A percentile compares a stretch with the other conserved stretches of the same genome.
phyloP scores from a whole-genome alignment of 768 basidiomycete species.

The Tylopilus felleus region DNA sequence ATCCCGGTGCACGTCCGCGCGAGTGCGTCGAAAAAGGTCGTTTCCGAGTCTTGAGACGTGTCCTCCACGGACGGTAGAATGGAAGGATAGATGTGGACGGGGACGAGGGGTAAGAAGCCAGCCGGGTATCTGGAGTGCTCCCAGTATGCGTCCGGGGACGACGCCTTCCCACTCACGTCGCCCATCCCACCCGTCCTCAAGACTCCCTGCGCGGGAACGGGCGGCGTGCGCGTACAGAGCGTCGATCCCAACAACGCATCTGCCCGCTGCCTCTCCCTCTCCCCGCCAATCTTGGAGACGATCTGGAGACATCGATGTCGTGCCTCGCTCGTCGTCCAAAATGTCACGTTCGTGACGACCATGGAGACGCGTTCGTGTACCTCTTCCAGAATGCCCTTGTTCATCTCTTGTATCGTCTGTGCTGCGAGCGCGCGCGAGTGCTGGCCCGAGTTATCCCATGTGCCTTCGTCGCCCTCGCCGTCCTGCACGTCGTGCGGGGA shows the following conservation, averaged over 20 bases:
- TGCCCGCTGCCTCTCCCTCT: conserved; percentile 59
- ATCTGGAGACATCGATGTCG: conserved; percentile 71
- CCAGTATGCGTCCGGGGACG: conserved; percentile 55
- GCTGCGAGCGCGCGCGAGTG: conserved; percentile 68
- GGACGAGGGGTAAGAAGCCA: conserved; percentile 55
- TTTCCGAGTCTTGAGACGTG: not conserved
- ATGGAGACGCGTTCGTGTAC: conserved; percentile 46
- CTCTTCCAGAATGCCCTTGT: conserved; percentile 57
- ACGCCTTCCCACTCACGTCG: not conserved
- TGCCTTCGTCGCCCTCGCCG: not conserved
- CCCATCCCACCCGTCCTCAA: not conserved
- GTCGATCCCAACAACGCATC: conserved; percentile 51
- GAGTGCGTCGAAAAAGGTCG: conserved; percentile 46
- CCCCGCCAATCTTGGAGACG: conserved; percentile 76
- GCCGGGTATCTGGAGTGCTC: conserved; percentile 52
- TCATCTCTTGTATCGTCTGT: conserved; percentile 76
- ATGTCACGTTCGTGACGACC: conserved; percentile 38
- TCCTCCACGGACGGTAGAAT: conserved; percentile 14
- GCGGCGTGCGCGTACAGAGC: conserved; percentile 4
- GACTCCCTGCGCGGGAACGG: conserved; percentile 6
- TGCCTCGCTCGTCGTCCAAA: conserved; percentile 83
- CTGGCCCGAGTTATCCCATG: conserved; percentile 39
- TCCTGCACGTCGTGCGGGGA: not conserved
- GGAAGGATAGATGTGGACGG: conserved; percentile 50
- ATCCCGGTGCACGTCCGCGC: conserved; percentile 52